Percentiles rank a stretch among this genome's conserved stretches.
phyloP scores from a whole-genome alignment of 140 eudicot species.

The Oenanthe javanica region DNA sequence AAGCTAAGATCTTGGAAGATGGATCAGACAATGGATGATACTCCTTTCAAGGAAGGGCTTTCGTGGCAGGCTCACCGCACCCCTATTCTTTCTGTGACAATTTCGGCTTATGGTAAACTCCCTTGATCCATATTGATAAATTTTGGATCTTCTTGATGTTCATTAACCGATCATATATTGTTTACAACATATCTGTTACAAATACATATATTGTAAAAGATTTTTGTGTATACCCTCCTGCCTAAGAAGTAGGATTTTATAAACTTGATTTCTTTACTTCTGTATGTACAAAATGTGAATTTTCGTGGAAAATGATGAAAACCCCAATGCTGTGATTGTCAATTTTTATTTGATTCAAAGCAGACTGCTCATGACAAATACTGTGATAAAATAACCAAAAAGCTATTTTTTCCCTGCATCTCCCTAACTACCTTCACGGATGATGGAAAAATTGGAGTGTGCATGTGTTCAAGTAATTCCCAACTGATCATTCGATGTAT shows the following conservation, averaged over 20 bases:
- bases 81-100: conserved; percentile 60
- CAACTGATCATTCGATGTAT: background rate
- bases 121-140: background rate
- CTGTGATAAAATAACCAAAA: background rate
- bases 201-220: too few relatives aligned
- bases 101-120: conserved; percentile 66
- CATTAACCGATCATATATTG: background rate
- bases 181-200: background rate
- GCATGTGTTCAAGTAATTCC: background rate
- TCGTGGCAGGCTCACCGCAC: conserved; percentile 89
- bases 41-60: conserved; percentile 61
- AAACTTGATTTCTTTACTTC: background rate
- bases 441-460: background rate
- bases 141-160: background rate
- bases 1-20: conserved; percentile 80
- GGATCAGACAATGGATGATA: conserved; percentile 52
- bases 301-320: background rate
- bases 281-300: background rate
- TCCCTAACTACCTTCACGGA: too few relatives aligned
- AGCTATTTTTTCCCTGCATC: too few relatives aligned
- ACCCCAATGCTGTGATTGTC: background rate
- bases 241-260: background rate
- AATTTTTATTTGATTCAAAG: too few relatives aligned
- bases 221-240: background rate
- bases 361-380: background rate